Percentiles rank a stretch among this genome's conserved stretches.
phyloP scores from a whole-genome alignment of 345 rosid genomes.

The Erucastrum elatum region DNA sequence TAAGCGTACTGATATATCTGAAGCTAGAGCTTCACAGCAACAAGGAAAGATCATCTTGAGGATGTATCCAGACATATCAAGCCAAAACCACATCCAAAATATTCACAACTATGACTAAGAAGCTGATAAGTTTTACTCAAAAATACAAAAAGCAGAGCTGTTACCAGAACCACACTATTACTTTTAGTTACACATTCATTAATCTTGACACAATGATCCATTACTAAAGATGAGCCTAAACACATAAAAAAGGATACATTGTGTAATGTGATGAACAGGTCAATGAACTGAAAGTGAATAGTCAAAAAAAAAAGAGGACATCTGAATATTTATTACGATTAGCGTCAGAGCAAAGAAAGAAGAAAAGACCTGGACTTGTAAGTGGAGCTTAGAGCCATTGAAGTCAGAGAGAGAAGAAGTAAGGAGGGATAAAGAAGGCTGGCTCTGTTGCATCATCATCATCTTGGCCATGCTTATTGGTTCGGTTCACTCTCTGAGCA shows the following conservation, averaged over 20 bases:
- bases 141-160: background rate
- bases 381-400: slow-evolving; percentile 74
- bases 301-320: too few species aligned
- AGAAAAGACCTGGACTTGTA: slow-evolving; percentile 60
- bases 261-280: background rate
- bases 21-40: slow-evolving; percentile 1
- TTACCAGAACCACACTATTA: background rate
- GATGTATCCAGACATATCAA: background rate
- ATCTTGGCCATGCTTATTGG: slow-evolving; percentile 61
- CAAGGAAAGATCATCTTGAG: background rate
- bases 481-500: slow-evolving; percentile 9
- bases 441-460: slow-evolving; percentile 68
- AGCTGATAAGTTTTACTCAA: background rate
- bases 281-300: background rate
- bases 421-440: slow-evolving; percentile 68
- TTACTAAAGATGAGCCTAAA: background rate
- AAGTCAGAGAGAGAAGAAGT: slow-evolving; percentile 85
- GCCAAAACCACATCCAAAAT: too few species aligned
- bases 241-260: background rate
- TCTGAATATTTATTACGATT: too few species aligned
- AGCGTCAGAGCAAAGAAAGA: background rate
- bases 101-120: background rate
- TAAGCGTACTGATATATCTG: background rate
- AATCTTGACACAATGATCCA: slow-evolving; percentile 6
- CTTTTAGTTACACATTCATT: background rate